These are phyloP conservation scores for Thermomyces lanuginosus DNA, from an alignment of 2,329 filamentous ascomycete genomes.

Conservation along the genomic window DNA sequence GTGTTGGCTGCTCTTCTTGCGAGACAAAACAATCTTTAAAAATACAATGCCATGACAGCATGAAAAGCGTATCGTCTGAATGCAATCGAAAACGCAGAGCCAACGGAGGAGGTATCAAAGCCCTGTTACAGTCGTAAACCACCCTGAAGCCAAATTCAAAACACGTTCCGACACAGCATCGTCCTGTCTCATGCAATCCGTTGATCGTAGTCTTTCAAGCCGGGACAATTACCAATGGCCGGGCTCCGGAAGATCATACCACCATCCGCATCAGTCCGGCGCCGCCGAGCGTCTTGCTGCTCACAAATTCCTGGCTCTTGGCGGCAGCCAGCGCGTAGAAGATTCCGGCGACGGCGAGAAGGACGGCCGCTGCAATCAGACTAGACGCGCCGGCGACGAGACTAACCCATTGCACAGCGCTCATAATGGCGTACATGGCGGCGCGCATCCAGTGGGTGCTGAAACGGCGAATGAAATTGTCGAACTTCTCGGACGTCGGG, in stretches of 20 bases:
- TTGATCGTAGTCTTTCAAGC: too few species aligned
- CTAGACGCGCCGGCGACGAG: conserved; percentile 48
- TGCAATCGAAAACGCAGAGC: too few species aligned
- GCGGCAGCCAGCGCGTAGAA: conserved; percentile 50
- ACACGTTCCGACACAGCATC: too few species aligned
- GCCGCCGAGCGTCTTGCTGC: conserved; percentile 88
- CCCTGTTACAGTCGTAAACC: too few species aligned
- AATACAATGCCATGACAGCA: too few species aligned
- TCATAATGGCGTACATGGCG: conserved; percentile 68
- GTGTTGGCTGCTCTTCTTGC: too few species aligned
- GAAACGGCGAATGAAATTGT: conserved; percentile 75
- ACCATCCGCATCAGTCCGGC: conserved; percentile 96
- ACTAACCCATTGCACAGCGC: conserved; percentile 69
- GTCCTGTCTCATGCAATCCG: too few species aligned
- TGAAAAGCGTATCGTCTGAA: too few species aligned
- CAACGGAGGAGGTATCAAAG: too few species aligned
- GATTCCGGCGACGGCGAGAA: conserved; percentile 57
- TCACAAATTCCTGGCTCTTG: conserved; percentile 31
- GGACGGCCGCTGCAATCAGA: conserved; percentile 70
- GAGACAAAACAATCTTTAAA: too few species aligned
- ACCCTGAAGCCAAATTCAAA: too few species aligned
- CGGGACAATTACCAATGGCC: too few species aligned
- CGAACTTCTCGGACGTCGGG: conserved; percentile 81
- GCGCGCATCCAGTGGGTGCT: conserved; percentile 96
- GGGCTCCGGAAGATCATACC: conserved; percentile 40